phyloP scores from a whole-genome alignment of 2,329 filamentous ascomycete species.

The Cladophialophora yegresii region DNA sequence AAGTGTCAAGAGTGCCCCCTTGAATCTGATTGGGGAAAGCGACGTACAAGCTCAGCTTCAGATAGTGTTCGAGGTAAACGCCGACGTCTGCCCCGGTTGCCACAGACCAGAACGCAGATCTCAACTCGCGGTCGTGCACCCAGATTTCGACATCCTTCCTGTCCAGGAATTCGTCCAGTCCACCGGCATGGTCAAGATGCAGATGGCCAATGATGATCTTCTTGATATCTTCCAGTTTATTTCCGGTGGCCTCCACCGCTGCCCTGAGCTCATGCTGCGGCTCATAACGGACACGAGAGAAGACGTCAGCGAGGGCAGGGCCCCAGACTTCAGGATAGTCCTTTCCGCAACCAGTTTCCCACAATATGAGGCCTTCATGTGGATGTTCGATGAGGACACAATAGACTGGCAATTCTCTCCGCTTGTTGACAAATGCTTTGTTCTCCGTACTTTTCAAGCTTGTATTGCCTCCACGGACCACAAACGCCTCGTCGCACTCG shows the following conservation, averaged over 20 bases:
- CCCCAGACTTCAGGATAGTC: constrained; percentile 37
- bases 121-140: constrained; percentile 34
- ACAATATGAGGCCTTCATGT: constrained; percentile 36
- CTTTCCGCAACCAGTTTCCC: constrained; percentile 36
- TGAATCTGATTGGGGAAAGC: not conserved
- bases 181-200: constrained; percentile 36
- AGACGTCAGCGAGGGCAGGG: constrained; percentile 31
- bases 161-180: constrained; percentile 34
- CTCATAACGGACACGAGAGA: constrained; percentile 33
- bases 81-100: constrained; percentile 35
- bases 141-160: constrained; percentile 34
- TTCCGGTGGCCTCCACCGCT: constrained; percentile 35
- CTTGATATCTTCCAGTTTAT: constrained; percentile 37
- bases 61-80: constrained; percentile 37
- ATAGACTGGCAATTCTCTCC: constrained; percentile 77
- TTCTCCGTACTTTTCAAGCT: constrained; percentile 32
- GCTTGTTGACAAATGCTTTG: constrained; percentile 65
- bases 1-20: constrained; percentile 11
- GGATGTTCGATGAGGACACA: constrained; percentile 36
- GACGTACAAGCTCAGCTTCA: constrained; percentile 35
- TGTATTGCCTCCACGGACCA: constrained; percentile 34
- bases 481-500: constrained; percentile 35
- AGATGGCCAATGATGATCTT: constrained; percentile 37
- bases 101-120: constrained; percentile 34
- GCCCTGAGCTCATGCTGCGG: constrained; percentile 34